These are phyloP conservation scores for Aureobasidium sp. DNA, from an alignment of 2,329 filamentous ascomycete genomes.

Conservation along the genomic window DNA sequence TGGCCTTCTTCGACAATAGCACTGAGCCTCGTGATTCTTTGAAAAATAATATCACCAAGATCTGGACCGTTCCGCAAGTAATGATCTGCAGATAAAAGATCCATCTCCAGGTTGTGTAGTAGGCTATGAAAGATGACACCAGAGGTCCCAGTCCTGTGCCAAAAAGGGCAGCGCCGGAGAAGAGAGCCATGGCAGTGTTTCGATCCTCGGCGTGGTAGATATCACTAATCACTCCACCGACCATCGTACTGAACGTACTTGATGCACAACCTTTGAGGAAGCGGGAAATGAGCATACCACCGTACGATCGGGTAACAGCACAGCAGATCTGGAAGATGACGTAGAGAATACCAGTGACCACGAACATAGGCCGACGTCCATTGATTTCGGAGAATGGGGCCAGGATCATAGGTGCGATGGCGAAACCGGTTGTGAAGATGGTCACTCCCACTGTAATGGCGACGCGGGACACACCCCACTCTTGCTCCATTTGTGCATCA, in stretches of 20 bases:
- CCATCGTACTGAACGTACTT: constrained; percentile 76
- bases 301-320: constrained; percentile 59
- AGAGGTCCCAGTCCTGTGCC: constrained; percentile 76
- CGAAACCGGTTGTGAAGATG: constrained; percentile 73
- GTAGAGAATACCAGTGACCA: constrained; percentile 63
- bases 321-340: constrained; percentile 64
- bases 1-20: constrained; percentile 66
- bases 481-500: constrained; percentile 52
- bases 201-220: constrained; percentile 70
- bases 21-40: constrained; percentile 77
- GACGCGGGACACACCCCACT: constrained; percentile 58
- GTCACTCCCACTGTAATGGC: constrained; percentile 70
- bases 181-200: constrained; percentile 85
- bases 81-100: constrained; percentile 83
- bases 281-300: constrained; percentile 65
- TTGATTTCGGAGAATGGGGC: constrained; percentile 86
- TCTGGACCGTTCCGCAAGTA: constrained; percentile 53
- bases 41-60: constrained; percentile 61
- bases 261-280: constrained; percentile 72
- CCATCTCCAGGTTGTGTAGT: constrained; percentile 62
- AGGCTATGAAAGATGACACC: constrained; percentile 56
- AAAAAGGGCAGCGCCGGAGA: constrained; percentile 67
- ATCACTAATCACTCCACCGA: constrained; percentile 85
- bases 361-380: constrained; percentile 75
- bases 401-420: constrained; percentile 74